Base-by-base conservation (phyloP, 495 filamentous ascomycete genomes). In the Lichina pygmaea region DNA sequence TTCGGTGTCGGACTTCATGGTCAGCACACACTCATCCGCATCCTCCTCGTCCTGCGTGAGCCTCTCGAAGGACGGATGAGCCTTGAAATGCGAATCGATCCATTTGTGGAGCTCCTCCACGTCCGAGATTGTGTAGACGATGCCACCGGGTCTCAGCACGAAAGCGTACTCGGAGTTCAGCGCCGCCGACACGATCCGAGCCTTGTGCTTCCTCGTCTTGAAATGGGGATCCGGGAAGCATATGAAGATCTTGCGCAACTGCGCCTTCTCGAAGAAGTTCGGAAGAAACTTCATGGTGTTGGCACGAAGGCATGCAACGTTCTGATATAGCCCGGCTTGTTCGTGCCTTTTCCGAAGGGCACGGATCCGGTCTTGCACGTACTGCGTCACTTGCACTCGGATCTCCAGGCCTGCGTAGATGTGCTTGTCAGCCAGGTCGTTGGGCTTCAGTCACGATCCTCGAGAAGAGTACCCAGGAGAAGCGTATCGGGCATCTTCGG, bases 151-250 rank as follows among this genome's bases (percentile, higher is more conserved):
- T 43, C 66, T 64, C 49, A 97, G 52, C 8, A 79, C 78, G 55
- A 81, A 97, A 0, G 89, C 89, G 59, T 97, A 97, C 60, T 97
- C 89, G 0, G 81, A 78, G 53, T 79, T 81, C 47, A 97, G 63
- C 6, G 78, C 81, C 43, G 78, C 66, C 16, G 79, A 83, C 17
- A 97, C 77, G 54, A 97, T 97, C 6, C 89, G 65, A 46, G 84
- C 83, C 60, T 95, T 97, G 61, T 93, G 91, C 62, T 97, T 97
- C 44, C 86, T 73, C 24, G 78, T 72, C 63, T 97, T 97, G 66
- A 97, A 97, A 58, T 97, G 89, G 49, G 89, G 89, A 55, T 97
- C 89, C 0, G 89, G 89, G 61, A 97, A 97, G 64, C 89, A 94
- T 55, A 97, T 79, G 58, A 94, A 97, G 57, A 93, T 78, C 57